phyloP scores from a whole-genome alignment of 176 grass and related monocot genomes.

The Carex kokanica region DNA sequence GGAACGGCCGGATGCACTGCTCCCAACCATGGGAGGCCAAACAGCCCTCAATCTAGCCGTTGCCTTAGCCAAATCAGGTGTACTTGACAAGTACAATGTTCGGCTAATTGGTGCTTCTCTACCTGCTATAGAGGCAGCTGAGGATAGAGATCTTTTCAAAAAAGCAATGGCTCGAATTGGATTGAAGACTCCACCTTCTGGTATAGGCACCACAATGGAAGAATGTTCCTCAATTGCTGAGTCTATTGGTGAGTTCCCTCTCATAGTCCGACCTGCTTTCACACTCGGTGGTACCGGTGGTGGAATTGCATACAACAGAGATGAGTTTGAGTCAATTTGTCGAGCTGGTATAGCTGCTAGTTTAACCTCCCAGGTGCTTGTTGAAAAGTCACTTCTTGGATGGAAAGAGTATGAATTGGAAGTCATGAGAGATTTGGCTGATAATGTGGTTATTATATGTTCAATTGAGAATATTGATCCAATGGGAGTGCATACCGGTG shows the following conservation, averaged over 20 bases:
- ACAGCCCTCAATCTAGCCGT: slow-evolving; percentile 97
- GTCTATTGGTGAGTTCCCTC: slow-evolving; percentile 67
- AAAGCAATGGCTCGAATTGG: slow-evolving; percentile 91
- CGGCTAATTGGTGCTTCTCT: slow-evolving; percentile 87
- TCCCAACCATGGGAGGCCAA: slow-evolving; percentile 97
- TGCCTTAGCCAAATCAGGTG: slow-evolving; percentile 68
- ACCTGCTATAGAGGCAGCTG: slow-evolving; percentile 74
- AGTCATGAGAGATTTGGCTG: slow-evolving; percentile 93
- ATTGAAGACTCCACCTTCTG: slow-evolving; percentile 81
- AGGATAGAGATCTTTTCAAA: slow-evolving; percentile 92
- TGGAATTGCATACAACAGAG: slow-evolving; percentile 85
- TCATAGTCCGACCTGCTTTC: slow-evolving; percentile 88
- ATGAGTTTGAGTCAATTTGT: slow-evolving; percentile 91
- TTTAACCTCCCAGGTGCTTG: slow-evolving; percentile 71
- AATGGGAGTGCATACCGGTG: slow-evolving; percentile 96
- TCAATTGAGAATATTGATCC: slow-evolving; percentile 98
- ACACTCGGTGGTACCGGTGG: slow-evolving; percentile 90
- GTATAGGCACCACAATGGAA: slow-evolving; percentile 79
- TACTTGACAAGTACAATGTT: slow-evolving; percentile 55
- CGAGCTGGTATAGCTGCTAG: slow-evolving; percentile 62
- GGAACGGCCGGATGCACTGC: slow-evolving; percentile 81
- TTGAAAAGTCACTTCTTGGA: slow-evolving; percentile 92
- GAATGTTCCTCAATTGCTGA: slow-evolving; percentile 73
- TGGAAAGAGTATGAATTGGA: slow-evolving; percentile 99
- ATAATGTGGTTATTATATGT: slow-evolving; percentile 98